Base-by-base conservation (phyloP, 441 rosid species). In the Populus tomentosa region DNA sequence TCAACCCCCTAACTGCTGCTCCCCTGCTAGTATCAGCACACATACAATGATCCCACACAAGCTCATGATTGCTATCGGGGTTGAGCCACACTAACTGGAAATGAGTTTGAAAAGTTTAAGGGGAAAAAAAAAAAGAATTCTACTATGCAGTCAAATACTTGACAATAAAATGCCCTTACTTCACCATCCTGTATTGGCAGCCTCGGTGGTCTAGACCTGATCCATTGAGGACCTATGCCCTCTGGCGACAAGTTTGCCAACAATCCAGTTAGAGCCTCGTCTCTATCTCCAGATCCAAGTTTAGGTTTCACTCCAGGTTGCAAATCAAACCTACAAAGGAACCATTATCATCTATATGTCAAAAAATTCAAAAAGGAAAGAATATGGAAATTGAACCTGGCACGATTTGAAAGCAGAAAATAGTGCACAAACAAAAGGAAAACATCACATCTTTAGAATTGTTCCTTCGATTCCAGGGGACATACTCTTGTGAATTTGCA, bases 11-110 rank as follows among this genome's bases (percentile, higher is more conserved):
- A 56, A 96, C 91, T 21, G 93, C 92, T 35, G 93, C 94, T 64
- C 97, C 97, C 84, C 91, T 89, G 87, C 98, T 92, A 20, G 97
- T 94, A 89, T 96, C 98, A 73, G 98, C 99, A 88, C 98, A 96
- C 98, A 96, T 96, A 70, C 95, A 91, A 74, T 90, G 89, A 78
- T 96, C 98, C 99, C 99, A 96, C 72, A 90, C 80, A 83, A 96
- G 98, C 89, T 96, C 99, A 74, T 94, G 98, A 81, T 81, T 91
- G 90, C 90, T 92, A 88, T 91, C 98, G 70, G 97, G 96, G 71
- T 89, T 92, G 83, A 94, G 90, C 99, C 98, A 94, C 68, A 92
- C 87, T 66, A 96, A 87, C 99, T 96, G 94, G 70, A 85, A 64
- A 50, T n/a, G 50, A 81, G 71, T 53, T 79, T 76, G 71, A 87